phyloP scores from a whole-genome alignment of 2,329 filamentous ascomycete genomes.

The Fusarium chlamydosporum region DNA sequence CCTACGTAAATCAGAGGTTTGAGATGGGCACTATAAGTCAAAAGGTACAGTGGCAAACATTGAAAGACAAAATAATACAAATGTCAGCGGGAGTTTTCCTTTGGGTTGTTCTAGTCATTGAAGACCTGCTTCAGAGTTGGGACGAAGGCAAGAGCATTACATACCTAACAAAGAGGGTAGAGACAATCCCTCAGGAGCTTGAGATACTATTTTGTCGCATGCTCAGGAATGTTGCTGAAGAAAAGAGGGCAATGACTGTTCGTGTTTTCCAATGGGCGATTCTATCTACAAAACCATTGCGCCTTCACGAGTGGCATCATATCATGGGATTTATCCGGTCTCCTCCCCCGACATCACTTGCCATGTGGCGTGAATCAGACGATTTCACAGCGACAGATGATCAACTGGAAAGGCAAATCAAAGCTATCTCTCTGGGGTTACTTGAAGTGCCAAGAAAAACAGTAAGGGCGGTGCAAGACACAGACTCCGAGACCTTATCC shows the following conservation, averaged over 20 bases:
- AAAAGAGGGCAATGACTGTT: too few relatives aligned
- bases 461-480: too few relatives aligned
- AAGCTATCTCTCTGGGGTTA: conserved; percentile 13
- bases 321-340: conserved; percentile 25
- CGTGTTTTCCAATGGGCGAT: conserved; percentile 33
- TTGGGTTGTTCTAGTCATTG: conserved; percentile 27
- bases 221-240: conserved; percentile 5
- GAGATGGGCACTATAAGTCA: not conserved
- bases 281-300: conserved; percentile 4
- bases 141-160: conserved; percentile 15
- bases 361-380: conserved; percentile 11
- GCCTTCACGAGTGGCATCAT: conserved; percentile 39
- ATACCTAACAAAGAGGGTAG: not conserved
- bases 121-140: conserved; percentile 9
- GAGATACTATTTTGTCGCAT: conserved; percentile 5
- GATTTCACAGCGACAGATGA: conserved; percentile 14
- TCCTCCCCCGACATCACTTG: not conserved
- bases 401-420: conserved; percentile 34
- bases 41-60: not conserved
- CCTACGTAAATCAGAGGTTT: conserved; percentile 19
- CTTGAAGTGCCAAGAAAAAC: conserved; percentile 14
- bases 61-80: not conserved
- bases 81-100: conserved; percentile 28
- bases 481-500: not conserved
- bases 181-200: conserved; percentile 4